Conservation (phyloP, 306 rosid species). For the Lathyrus oleraceus region DNA sequence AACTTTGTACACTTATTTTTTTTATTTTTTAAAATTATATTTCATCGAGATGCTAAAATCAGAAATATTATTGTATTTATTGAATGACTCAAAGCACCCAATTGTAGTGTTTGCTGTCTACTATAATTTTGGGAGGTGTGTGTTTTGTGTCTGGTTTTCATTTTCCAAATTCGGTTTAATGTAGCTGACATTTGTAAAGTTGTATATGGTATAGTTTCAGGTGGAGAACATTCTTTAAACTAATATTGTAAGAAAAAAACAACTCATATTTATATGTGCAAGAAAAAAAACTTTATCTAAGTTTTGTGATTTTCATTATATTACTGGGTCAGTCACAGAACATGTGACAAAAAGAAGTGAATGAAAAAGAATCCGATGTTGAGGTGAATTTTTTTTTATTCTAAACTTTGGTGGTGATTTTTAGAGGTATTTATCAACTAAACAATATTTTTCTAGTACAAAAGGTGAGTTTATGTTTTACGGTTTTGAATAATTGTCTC, state of each 20-base stretch:
- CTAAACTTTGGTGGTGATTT: background rate
- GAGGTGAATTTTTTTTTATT: slow-evolving; percentile 7
- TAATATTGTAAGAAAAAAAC: slow-evolving; percentile 5
- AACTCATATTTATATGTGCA: background rate
- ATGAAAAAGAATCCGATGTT: slow-evolving; percentile 49
- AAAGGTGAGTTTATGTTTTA: too few relatives aligned
- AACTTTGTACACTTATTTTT: slow-evolving; percentile 30
- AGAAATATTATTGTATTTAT: slow-evolving; percentile 52
- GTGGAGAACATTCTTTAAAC: slow-evolving; percentile 56
- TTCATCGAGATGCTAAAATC: slow-evolving; percentile 61
- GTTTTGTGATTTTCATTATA: slow-evolving; percentile 24
- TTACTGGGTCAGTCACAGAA: background rate
- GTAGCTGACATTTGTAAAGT: slow-evolving; percentile 43
- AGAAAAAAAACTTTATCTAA: slow-evolving; percentile 11
- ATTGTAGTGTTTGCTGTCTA: slow-evolving; percentile 62
- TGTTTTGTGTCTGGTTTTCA: slow-evolving; percentile 46
- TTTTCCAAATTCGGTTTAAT: slow-evolving; percentile 42
- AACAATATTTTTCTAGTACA: background rate
- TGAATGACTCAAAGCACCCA: slow-evolving; percentile 72
- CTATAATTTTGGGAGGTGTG: slow-evolving; percentile 51
- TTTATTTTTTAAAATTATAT: background rate
- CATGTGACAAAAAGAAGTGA: slow-evolving; percentile 16
- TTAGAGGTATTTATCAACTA: slow-evolving; percentile 3
- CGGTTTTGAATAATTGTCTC: too few relatives aligned
- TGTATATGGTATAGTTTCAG: slow-evolving; percentile 43